phyloP scores from a whole-genome alignment of 2,329 filamentous ascomycete species.

The Alternaria angustiovoidea region DNA sequence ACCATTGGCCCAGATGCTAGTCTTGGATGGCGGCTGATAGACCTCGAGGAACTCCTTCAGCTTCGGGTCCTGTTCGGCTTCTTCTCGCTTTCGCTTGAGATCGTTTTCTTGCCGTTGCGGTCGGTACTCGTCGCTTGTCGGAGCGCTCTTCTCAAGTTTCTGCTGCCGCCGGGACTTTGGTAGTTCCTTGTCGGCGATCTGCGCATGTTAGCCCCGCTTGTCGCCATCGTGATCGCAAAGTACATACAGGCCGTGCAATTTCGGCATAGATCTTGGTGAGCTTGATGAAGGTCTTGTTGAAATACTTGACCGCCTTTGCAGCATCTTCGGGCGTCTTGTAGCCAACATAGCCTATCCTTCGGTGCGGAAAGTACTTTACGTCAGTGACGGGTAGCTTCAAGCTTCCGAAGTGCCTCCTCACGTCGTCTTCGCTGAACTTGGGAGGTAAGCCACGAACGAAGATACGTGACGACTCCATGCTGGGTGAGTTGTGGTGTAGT shows the following conservation, averaged over 20 bases:
- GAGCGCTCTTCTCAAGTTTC: conserved; percentile 36
- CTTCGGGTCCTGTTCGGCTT: conserved; percentile 72
- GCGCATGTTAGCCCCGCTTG: conserved; percentile 36
- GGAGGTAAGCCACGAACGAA: conserved; percentile 80
- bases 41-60: conserved; percentile 85
- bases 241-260: conserved; percentile 78
- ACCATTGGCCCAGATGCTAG: conserved; percentile 69
- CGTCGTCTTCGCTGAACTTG: conserved; percentile 81
- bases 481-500: conserved; percentile 15
- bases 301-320: conserved; percentile 85
- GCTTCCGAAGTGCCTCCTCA: conserved; percentile 83
- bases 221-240: neutral
- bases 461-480: conserved; percentile 78
- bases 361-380: conserved; percentile 86
- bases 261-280: conserved; percentile 95
- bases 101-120: conserved; percentile 38
- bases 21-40: conserved; percentile 74
- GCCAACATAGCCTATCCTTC: conserved; percentile 94
- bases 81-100: conserved; percentile 74
- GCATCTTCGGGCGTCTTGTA: conserved; percentile 87
- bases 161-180: conserved; percentile 46
- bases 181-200: conserved; percentile 47
- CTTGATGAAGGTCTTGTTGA: conserved; percentile 92
- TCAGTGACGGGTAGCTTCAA: conserved; percentile 79
- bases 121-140: conserved; percentile 36